Conservation (phyloP, 2,329 filamentous ascomycete species). For the Sarocladium kiliense region DNA sequence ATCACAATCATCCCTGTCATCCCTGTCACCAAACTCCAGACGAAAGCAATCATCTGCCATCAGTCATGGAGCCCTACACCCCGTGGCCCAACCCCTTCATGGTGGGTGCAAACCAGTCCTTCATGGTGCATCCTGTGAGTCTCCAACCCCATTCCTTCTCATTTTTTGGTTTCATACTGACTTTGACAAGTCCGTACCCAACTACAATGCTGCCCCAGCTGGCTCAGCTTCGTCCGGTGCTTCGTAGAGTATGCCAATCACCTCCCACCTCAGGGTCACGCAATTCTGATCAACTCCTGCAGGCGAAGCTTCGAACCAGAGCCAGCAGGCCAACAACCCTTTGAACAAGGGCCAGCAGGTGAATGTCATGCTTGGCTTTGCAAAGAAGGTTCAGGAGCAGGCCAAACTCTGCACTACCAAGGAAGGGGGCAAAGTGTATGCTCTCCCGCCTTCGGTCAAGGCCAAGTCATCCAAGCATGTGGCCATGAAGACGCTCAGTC, state of each 20-base stretch:
- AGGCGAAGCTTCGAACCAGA: not conserved
- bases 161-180: not conserved
- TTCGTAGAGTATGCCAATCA: not conserved
- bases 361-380: not conserved
- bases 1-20: not conserved
- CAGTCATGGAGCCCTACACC: not conserved
- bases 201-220: conserved; percentile 1
- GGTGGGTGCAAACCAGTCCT: not conserved
- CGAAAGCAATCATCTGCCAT: not conserved
- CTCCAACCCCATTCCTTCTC: not conserved
- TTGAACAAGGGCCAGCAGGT: not conserved
- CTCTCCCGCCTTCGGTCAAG: not conserved
- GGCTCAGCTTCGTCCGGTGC: not conserved
- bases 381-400: not conserved
- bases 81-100: not conserved
- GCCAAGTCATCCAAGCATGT: not conserved
- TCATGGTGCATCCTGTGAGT: conserved; percentile 3
- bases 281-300: not conserved
- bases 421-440: not conserved
- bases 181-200: not conserved
- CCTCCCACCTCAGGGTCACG: not conserved
- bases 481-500: not conserved
- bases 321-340: not conserved
- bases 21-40: not conserved
- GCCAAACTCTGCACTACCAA: not conserved